phyloP scores from a whole-genome alignment of 2,329 filamentous ascomycete species.

The Sporothrix curviconia region DNA sequence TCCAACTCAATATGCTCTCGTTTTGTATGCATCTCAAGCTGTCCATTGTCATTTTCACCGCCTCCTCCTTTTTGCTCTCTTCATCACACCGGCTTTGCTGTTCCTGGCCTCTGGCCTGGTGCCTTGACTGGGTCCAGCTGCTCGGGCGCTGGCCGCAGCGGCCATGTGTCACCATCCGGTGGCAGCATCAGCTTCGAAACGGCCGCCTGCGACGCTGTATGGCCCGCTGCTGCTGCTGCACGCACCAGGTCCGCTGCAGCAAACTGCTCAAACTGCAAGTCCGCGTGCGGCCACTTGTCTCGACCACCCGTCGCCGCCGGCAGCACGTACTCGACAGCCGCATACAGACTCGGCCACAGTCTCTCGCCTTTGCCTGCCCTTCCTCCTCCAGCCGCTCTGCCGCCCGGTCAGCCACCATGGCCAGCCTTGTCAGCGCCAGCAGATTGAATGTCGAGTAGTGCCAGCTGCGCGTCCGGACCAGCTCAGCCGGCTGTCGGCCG shows the following conservation, averaged over 20 bases:
- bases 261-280: constrained; percentile 21
- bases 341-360: constrained; percentile 12
- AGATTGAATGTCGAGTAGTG: constrained; percentile 27
- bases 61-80: too few species aligned
- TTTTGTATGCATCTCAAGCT: too few species aligned
- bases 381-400: constrained; percentile 6
- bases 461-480: constrained; percentile 24
- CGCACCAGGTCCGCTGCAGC: constrained; percentile 24
- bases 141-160: constrained; percentile 23
- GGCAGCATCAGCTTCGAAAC: constrained; percentile 18
- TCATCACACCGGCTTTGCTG: background rate
- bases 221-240: constrained; percentile 22
- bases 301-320: constrained; percentile 22
- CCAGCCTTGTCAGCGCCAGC: constrained; percentile 19
- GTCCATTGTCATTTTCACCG: too few species aligned
- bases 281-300: constrained; percentile 20
- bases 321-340: constrained; percentile 22
- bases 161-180: constrained; percentile 23
- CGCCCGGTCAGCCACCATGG: constrained; percentile 15
- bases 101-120: background rate
- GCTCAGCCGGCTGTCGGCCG: constrained; percentile 24
- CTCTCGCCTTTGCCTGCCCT: constrained; percentile 12
- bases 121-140: constrained; percentile 22
- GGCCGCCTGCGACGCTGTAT: constrained; percentile 16
- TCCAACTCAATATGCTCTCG: too few species aligned